Evolutionary conservation across 345 rosid species (phyloP), one percentile per base, ranked within the genome.

Genomic region (Ceriops zippeliana): DNA sequence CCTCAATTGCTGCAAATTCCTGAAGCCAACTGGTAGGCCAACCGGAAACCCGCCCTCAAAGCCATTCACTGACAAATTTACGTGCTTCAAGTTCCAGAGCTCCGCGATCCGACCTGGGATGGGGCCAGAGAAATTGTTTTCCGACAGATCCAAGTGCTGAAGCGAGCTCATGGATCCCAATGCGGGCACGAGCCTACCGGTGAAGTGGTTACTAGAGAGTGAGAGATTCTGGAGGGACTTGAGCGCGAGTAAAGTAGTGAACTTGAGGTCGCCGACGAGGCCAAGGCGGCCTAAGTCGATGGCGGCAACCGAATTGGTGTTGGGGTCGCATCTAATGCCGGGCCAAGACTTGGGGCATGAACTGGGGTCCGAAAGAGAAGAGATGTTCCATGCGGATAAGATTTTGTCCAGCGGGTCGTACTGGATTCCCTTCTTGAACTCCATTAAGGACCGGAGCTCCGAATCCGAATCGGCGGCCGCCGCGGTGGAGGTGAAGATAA

Each of bases 341-440:
- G 80, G 70, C 96, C 96, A 93, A 6, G 65, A 63, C 1, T 15
- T 56, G 37, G 89, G 92, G 75, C 97, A 90, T 1, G 83, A 63
- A 0, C 38, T 51, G 7, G 68, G 75, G 74, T 82, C 82, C 58
- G 84, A 2, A 47, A 76, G 68, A 7, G 70, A 54, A 32, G 84
- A 72, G 20, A 30, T 47, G 65, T 61, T 63, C 97, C 98, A 93
- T 63, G 83, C 30, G 6, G 76, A 65, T 54, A 70, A 42, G 13
- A 81, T 79, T 58, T 65, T 75, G 37, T 74, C 66, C 0, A 78
- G 75, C 5, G 88, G 84, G 70, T 91, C 95, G 53, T 37, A 58
- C 1, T 65, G 78, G 74, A 93, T 91, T 5, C 98, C 97, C 73
- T 93, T 93, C 62, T 84, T 89, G 86, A 93, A 93, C 84, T 91